A percentile compares a stretch with the other conserved stretches of the same genome.
phyloP scores from a whole-genome alignment of 1,139 yeast genomes.

The Nakaseomyces nivariensis region DNA sequence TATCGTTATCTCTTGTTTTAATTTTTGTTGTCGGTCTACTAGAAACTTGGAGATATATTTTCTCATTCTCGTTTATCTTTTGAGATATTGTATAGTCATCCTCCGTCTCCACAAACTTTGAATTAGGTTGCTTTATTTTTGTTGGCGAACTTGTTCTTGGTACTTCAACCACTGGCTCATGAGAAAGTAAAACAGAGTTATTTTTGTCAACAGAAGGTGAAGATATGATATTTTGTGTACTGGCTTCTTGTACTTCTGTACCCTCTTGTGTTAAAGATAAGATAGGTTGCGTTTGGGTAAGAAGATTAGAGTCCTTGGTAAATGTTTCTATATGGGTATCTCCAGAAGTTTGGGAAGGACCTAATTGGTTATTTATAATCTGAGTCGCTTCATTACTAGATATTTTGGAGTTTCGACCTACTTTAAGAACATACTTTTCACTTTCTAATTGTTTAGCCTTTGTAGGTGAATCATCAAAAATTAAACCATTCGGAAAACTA shows the following conservation, averaged over 20 bases:
- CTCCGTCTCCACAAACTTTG: neutral
- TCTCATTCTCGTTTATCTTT: slow-evolving; percentile 5
- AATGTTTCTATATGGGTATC: neutral
- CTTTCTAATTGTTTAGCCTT: neutral
- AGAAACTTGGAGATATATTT: slow-evolving; percentile 8
- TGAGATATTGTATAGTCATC: neutral
- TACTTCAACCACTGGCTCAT: slow-evolving; percentile 12
- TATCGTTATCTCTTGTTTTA: neutral
- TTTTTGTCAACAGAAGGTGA: neutral
- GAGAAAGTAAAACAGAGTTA: neutral
- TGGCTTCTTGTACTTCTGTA: neutral
- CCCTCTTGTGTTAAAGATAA: neutral
- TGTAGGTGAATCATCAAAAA: neutral
- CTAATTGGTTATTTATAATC: neutral
- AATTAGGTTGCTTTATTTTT: neutral
- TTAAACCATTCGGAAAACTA: neutral
- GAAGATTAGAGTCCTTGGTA: too few species aligned
- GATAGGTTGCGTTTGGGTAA: neutral
- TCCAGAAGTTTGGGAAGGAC: neutral
- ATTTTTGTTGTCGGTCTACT: slow-evolving; percentile 6
- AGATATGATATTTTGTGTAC: neutral
- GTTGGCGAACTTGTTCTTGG: slow-evolving; percentile 20
- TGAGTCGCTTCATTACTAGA: neutral
- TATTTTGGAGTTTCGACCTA: neutral
- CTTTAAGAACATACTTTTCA: neutral